phyloP scores from a whole-genome alignment of 2,329 filamentous ascomycete species.

The Rutstroemia sp. region DNA sequence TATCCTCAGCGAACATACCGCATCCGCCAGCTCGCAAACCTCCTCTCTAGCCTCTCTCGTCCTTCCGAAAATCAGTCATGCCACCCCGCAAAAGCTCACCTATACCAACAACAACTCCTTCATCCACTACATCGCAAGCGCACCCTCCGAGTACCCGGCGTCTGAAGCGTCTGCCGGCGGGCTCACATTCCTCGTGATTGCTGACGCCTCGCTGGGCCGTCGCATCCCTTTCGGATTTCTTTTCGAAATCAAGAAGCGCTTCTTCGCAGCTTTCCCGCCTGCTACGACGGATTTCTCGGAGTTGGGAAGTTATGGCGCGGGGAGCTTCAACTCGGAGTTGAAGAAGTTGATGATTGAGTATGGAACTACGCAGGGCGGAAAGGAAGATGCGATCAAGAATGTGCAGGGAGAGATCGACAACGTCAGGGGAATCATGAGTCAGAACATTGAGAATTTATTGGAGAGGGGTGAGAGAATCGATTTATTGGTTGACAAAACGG shows the following conservation, averaged over 20 bases:
- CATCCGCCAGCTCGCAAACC: slow-evolving; percentile 73
- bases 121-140: slow-evolving; percentile 91
- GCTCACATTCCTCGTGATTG: slow-evolving; percentile 86
- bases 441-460: slow-evolving; percentile 85
- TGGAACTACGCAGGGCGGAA: slow-evolving; percentile 67
- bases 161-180: slow-evolving; percentile 60
- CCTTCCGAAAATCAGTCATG: slow-evolving; percentile 88
- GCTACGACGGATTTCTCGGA: slow-evolving; percentile 63
- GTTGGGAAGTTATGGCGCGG: slow-evolving; percentile 85
- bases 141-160: slow-evolving; percentile 56
- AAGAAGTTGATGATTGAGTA: slow-evolving; percentile 75
- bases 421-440: slow-evolving; percentile 86
- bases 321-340: slow-evolving; percentile 74
- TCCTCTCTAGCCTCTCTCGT: slow-evolving; percentile 87
- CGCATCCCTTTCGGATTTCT: slow-evolving; percentile 91
- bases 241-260: slow-evolving; percentile 81
- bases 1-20: slow-evolving; percentile 88
- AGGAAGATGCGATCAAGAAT: slow-evolving; percentile 74
- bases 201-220: slow-evolving; percentile 71
- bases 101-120: slow-evolving; percentile 88
- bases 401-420: slow-evolving; percentile 89
- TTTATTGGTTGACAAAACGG: slow-evolving; percentile 92
- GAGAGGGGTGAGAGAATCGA: slow-evolving; percentile 92
- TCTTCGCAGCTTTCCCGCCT: slow-evolving; percentile 63
- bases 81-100: slow-evolving; percentile 75